Evolutionary conservation across 2,329 filamentous ascomycete species (phyloP), one percentile per base, ranked within the genome.

Genomic region (Stachybotrys chlorohalonatus): DNA sequence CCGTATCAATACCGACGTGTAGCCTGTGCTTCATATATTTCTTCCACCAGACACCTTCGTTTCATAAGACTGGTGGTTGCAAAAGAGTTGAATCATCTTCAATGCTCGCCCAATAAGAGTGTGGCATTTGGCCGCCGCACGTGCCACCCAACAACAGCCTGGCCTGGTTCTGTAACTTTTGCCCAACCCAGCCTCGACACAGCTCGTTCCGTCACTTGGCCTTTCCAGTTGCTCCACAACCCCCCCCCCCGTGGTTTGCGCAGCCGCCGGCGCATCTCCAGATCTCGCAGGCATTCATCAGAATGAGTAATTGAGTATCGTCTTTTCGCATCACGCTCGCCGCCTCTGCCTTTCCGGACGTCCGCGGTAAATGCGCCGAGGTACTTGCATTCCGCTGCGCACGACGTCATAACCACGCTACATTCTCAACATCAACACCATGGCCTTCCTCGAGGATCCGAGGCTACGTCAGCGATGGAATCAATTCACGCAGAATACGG

Each of bases 381-480:
- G 36, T 42, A 13, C 36, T 5, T 42, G 36, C 36, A 13, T 42
- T 42, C 36, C 36, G 2, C 2, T 13, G 36, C 36, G 11, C 15
- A 47, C 63, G 61, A 65, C 63, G 62, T 64, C 63, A 49, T 59
- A 57, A 24, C 52, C 62, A 58, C 58, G 11, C 31, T 11, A 42
- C 32, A 16, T 16, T 13, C 58, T 13, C 31, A 32, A 42, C 32
- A 16, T 16, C 31, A 51, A 56, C 68, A 68, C 53, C 57, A 83
- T 83, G 81, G 74, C 79, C 53, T 83, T 86, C 61, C 75, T 87
- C 60, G 83, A 86, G 66, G 92, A 96, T 72, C 92, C 92, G 57
- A 89, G 92, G 65, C 84, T 96, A 70, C 90, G 92, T 61, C 91
- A 95, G 71, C 90, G 89, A 63, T 90, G 95, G 82, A 95, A 96